Evolutionary conservation across 1,284 basidiomycete species (phyloP).

Genomic region (Tausonia pullulans): DNA sequence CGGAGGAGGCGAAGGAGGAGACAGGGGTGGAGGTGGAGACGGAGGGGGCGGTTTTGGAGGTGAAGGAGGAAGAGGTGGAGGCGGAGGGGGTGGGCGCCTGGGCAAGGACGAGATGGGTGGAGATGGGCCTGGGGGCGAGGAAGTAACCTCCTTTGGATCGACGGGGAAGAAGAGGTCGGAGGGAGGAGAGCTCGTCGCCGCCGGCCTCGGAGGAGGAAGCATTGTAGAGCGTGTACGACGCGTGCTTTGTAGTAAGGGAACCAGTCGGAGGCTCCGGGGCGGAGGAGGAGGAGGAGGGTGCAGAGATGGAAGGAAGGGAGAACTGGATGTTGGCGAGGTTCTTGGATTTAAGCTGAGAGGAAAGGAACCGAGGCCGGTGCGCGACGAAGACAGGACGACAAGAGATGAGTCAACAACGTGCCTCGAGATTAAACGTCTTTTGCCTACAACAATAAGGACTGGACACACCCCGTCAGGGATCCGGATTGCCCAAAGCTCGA

Average conservation of each 20-base stretch:
- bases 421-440: neutral
- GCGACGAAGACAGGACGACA: neutral
- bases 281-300: neutral
- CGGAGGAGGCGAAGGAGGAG: slow-evolving; percentile 2
- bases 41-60: neutral
- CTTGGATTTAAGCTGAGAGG: neutral
- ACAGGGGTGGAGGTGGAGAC: slow-evolving; percentile 1
- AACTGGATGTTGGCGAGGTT: neutral
- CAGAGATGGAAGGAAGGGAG: neutral
- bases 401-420: too few relatives aligned
- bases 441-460: neutral
- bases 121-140: neutral
- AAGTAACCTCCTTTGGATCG: neutral
- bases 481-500: slow-evolving; percentile 11
- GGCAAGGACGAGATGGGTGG: neutral
- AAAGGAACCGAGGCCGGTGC: neutral
- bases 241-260: slow-evolving; percentile 1
- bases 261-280: neutral
- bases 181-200: slow-evolving; percentile 1
- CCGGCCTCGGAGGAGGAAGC: neutral
- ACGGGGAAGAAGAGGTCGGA: neutral
- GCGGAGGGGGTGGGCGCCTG: slow-evolving; percentile 20
- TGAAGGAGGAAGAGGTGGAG: neutral
- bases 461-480: slow-evolving; percentile 5
- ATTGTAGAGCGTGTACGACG: slow-evolving; percentile 1